phyloP scores from a whole-genome alignment of 2,329 filamentous ascomycete genomes.

The Aspergillus japonicus region DNA sequence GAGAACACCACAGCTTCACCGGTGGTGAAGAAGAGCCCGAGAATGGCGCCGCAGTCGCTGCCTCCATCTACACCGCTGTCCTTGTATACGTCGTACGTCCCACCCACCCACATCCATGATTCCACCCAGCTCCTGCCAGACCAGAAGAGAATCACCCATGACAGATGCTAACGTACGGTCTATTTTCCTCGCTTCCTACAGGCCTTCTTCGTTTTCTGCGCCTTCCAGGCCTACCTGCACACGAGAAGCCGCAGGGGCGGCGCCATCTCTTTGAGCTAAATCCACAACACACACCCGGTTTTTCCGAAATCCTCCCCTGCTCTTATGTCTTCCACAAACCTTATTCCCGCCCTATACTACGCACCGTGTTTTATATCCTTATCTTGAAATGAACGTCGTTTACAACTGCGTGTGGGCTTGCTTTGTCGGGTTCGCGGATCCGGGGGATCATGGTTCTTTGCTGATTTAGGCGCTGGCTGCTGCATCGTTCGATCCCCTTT shows the following conservation, averaged over 20 bases:
- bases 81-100: constrained; percentile 79
- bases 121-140: neutral
- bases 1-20: constrained; percentile 77
- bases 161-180: neutral
- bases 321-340: neutral
- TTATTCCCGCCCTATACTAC: neutral
- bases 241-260: constrained; percentile 78
- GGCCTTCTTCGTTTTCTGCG: constrained; percentile 90
- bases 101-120: neutral
- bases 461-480: neutral
- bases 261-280: constrained; percentile 70
- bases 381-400: neutral
- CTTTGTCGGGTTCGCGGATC: neutral
- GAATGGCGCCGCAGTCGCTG: constrained; percentile 74
- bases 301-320: neutral
- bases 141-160: neutral
- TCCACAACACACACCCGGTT: neutral
- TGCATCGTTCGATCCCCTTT: neutral
- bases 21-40: constrained; percentile 69
- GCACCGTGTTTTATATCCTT: neutral
- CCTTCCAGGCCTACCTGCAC: constrained; percentile 83
- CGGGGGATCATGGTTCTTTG: too few species aligned
- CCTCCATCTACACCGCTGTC: constrained; percentile 83
- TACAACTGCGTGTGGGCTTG: neutral
- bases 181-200: constrained; percentile 35